Evolutionary conservation across 345 rosid species (phyloP).

Genomic region (Carallia brachiata): DNA sequence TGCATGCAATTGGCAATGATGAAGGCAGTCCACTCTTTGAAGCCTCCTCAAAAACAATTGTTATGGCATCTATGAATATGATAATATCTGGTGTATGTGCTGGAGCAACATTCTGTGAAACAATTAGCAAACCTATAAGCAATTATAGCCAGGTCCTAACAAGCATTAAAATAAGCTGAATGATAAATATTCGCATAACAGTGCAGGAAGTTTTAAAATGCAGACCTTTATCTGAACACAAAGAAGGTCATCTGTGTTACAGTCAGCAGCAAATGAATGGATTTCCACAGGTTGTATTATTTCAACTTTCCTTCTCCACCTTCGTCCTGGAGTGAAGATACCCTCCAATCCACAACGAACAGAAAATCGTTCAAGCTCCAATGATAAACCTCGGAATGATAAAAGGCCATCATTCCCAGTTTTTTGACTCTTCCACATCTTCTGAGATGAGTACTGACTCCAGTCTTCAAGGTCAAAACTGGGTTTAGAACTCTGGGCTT

Average conservation of each 20-base stretch:
- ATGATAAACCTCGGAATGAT: conserved; percentile 81
- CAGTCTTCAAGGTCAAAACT: conserved; percentile 72
- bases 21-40: conserved; percentile 64
- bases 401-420: conserved; percentile 59
- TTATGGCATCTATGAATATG: conserved; percentile 79
- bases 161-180: not conserved
- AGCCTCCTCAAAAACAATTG: conserved; percentile 84
- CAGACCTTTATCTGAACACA: conserved; percentile 92
- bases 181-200: not conserved
- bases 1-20: conserved; percentile 89
- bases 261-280: conserved; percentile 74
- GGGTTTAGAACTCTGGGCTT: conserved; percentile 72
- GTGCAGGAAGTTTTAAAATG: conserved; percentile 1
- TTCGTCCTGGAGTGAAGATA: conserved; percentile 81
- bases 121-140: conserved; percentile 5
- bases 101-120: conserved; percentile 85
- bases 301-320: conserved; percentile 94
- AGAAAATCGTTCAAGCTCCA: conserved; percentile 89
- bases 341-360: conserved; percentile 95
- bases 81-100: conserved; percentile 64
- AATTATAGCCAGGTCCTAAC: conserved; percentile 2
- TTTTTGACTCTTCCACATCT: conserved; percentile 39
- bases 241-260: conserved; percentile 92
- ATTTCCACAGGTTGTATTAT: conserved; percentile 89
- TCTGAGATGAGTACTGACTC: conserved; percentile 63